Evolutionary conservation across 495 filamentous ascomycete genomes (phyloP).

Genomic region (Lasiosphaeriaceae sp.): DNA sequence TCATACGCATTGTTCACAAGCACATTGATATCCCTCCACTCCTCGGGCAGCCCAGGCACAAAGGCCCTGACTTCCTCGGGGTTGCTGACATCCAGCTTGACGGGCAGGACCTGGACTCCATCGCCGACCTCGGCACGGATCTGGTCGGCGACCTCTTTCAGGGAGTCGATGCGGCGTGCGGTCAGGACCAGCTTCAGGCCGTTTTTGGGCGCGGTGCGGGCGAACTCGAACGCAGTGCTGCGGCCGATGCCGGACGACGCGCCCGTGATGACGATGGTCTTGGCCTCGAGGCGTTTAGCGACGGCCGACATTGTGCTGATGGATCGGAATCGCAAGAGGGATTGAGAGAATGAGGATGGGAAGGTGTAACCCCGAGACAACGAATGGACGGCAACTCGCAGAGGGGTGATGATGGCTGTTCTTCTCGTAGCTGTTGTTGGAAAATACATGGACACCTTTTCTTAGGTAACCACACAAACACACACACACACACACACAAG

Average conservation of each 20-base stretch:
- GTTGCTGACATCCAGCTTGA: conserved; percentile 84
- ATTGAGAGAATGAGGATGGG: not conserved
- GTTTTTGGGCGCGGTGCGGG: conserved; percentile 72
- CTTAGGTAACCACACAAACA: too few species aligned
- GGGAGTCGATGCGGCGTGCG: conserved; percentile 72
- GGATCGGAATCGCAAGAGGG: not conserved
- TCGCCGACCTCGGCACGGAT: conserved; percentile 76
- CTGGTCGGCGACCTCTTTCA: conserved; percentile 71
- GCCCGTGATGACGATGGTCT: conserved; percentile 89
- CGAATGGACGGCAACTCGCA: too few species aligned
- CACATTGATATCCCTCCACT: conserved; percentile 83
- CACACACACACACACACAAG: too few species aligned
- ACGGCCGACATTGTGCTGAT: conserved; percentile 52
- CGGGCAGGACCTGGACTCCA: conserved; percentile 75
- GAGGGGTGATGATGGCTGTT: too few species aligned
- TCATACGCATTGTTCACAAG: conserved; percentile 96
- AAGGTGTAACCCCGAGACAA: not conserved
- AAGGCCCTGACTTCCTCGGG: conserved; percentile 72
- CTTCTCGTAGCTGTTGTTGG: too few species aligned
- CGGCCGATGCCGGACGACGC: conserved; percentile 91
- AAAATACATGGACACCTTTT: too few species aligned
- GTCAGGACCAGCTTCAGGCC: conserved; percentile 79
- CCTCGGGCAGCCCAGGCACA: conserved; percentile 68
- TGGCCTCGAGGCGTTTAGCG: conserved; percentile 84
- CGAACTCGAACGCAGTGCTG: conserved; percentile 86